Conservation (phyloP, 2,329 filamentous ascomycete species). For the Ciborinia camelliae region DNA sequence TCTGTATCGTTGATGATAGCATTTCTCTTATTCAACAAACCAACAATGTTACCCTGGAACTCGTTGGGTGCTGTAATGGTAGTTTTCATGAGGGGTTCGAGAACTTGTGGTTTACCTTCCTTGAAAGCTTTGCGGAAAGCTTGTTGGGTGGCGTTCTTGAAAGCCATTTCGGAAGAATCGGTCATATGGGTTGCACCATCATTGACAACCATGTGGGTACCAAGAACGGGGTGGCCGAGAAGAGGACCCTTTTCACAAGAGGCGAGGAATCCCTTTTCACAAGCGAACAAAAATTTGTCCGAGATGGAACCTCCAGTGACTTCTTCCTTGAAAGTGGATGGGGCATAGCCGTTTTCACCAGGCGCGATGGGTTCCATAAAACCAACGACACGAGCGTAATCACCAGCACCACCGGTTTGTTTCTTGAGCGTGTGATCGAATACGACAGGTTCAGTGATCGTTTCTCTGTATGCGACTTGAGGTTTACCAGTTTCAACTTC, state of each 20-base stretch:
- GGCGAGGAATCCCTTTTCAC: slow-evolving; percentile 87
- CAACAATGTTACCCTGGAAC: slow-evolving; percentile 95
- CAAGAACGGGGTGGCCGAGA: slow-evolving; percentile 89
- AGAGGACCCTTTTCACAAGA: slow-evolving; percentile 84
- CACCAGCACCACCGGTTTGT: slow-evolving; percentile 91
- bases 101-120: slow-evolving; percentile 74
- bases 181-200: slow-evolving; percentile 97
- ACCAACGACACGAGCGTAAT: slow-evolving; percentile 88
- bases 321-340: slow-evolving; percentile 80
- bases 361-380: slow-evolving; percentile 77
- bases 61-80: slow-evolving; percentile 93
- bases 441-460: slow-evolving; percentile 71
- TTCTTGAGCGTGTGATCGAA: slow-evolving; percentile 96
- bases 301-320: slow-evolving; percentile 87
- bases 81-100: slow-evolving; percentile 98
- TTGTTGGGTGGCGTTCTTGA: slow-evolving; percentile 91
- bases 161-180: slow-evolving; percentile 94
- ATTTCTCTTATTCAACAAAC: slow-evolving; percentile 93
- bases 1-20: slow-evolving; percentile 95
- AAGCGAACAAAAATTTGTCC: slow-evolving; percentile 93
- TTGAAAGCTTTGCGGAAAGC: slow-evolving; percentile 94
- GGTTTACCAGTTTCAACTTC: slow-evolving; percentile 95
- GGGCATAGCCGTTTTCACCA: slow-evolving; percentile 49
- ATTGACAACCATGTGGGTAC: slow-evolving; percentile 85
- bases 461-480: slow-evolving; percentile 96